Percentiles rank a stretch among this genome's conserved stretches.
These are phyloP conservation scores for Allomyces javanicus DNA, from an alignment of 192 early-diverging fungal species.

Conservation along the genomic window DNA sequence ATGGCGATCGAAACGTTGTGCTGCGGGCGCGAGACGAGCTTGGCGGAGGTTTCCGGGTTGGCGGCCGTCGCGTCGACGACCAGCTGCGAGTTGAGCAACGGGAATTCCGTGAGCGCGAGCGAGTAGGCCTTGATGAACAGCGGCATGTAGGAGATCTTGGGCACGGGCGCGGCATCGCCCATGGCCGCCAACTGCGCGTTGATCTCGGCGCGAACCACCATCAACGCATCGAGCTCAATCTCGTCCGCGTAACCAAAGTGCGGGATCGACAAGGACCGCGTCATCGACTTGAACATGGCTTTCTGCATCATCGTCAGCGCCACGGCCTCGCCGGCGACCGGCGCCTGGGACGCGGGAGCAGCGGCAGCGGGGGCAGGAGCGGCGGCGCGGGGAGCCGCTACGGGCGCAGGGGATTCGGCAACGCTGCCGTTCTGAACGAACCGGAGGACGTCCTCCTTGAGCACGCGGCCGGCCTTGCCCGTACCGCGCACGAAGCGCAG, in stretches of 20 bases:
- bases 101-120: conserved; percentile 59
- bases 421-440: conserved; percentile 17
- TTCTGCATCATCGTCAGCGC: conserved; percentile 76
- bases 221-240: conserved; percentile 50
- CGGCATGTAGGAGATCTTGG: conserved; percentile 86
- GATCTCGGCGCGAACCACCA: conserved; percentile 38
- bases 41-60: conserved; percentile 20
- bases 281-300: conserved; percentile 94
- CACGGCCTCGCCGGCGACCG: conserved; percentile 25
- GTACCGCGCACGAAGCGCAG: conserved; percentile 49
- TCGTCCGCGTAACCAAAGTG: conserved; percentile 92
- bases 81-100: conserved; percentile 64
- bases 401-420: conserved; percentile 1
- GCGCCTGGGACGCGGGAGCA: conserved; percentile 8
- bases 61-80: conserved; percentile 14
- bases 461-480: conserved; percentile 66
- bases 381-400: conserved; percentile 9
- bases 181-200: conserved; percentile 30
- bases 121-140: conserved; percentile 84
- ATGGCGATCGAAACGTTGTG: conserved; percentile 94
- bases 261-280: conserved; percentile 72
- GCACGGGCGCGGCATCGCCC: conserved; percentile 10
- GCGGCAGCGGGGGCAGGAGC: conserved; percentile 9
- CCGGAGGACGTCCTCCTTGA: conserved; percentile 74
- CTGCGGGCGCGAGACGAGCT: conserved; percentile 47